A percentile compares a stretch with the other conserved stretches of the same genome.
phyloP scores from a whole-genome alignment of 306 rosid genomes.

The Vicia villosa region DNA sequence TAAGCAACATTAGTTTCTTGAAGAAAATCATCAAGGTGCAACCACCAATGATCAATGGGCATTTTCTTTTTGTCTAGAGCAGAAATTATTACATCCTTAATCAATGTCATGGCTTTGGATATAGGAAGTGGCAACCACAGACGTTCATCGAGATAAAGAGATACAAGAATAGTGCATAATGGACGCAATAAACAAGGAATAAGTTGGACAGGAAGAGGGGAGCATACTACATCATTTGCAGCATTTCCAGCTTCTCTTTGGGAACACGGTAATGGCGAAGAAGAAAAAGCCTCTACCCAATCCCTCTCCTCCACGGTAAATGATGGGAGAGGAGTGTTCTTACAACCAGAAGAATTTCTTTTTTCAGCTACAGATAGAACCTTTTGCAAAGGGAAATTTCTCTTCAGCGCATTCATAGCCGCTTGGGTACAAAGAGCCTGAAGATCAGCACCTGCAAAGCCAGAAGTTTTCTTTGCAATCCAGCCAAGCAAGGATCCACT shows the following conservation, averaged over 20 bases:
- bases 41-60: conserved; percentile 79
- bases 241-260: conserved; percentile 94
- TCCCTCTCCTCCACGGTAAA: conserved; percentile 95
- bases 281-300: conserved; percentile 85
- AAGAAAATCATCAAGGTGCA: conserved; percentile 64
- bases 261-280: conserved; percentile 88
- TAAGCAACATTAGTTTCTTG: conserved; percentile 61
- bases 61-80: conserved; percentile 63
- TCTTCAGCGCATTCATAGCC: conserved; percentile 83
- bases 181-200: conserved; percentile 77
- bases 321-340: conserved; percentile 73
- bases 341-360: conserved; percentile 44
- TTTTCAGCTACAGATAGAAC: conserved; percentile 70
- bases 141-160: conserved; percentile 79
- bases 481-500: conserved; percentile 78
- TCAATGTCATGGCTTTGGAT: conserved; percentile 59
- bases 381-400: conserved; percentile 91
- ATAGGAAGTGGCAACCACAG: conserved; percentile 71
- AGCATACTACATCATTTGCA: conserved; percentile 76
- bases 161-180: conserved; percentile 73
- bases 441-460: conserved; percentile 98
- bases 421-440: conserved; percentile 99
- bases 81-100: conserved; percentile 67
- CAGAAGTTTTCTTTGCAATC: conserved; percentile 82
- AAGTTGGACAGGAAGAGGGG: conserved; percentile 87